These are phyloP conservation scores for Suillus plorans DNA, from an alignment of 768 basidiomycete genomes.

Conservation along the genomic window DNA sequence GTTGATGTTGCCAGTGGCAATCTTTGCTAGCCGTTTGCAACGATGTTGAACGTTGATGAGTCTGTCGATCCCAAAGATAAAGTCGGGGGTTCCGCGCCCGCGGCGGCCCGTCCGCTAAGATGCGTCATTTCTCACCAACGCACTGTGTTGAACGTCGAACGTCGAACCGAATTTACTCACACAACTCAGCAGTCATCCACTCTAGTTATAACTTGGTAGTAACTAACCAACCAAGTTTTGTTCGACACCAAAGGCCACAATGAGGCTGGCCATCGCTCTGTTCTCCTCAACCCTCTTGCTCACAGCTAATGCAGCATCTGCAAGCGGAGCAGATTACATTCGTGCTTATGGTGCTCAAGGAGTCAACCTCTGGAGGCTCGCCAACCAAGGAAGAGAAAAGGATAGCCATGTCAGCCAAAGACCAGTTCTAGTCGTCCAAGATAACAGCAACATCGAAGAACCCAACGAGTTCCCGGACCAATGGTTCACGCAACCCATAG, in stretches of 20 bases:
- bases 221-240: background rate
- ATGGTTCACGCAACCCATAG: conserved; percentile 83
- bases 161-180: background rate
- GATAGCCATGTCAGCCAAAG: conserved; percentile 10
- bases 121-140: background rate
- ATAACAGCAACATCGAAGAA: conserved; percentile 13
- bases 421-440: conserved; percentile 24
- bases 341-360: conserved; percentile 45
- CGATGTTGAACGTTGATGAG: background rate
- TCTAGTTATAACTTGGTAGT: background rate
- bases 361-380: conserved; percentile 64
- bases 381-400: conserved; percentile 22
- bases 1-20: background rate
- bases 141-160: background rate
- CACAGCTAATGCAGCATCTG: background rate
- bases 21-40: background rate
- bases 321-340: conserved; percentile 2
- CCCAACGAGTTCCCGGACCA: conserved; percentile 50
- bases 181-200: background rate
- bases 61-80: background rate
- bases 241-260: background rate
- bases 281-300: background rate
- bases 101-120: background rate
- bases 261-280: background rate
- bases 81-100: background rate